A percentile compares a stretch with the other conserved stretches of the same genome.
phyloP scores from a whole-genome alignment of 805 yeast species.

The Metschnikowia peoriensis region DNA sequence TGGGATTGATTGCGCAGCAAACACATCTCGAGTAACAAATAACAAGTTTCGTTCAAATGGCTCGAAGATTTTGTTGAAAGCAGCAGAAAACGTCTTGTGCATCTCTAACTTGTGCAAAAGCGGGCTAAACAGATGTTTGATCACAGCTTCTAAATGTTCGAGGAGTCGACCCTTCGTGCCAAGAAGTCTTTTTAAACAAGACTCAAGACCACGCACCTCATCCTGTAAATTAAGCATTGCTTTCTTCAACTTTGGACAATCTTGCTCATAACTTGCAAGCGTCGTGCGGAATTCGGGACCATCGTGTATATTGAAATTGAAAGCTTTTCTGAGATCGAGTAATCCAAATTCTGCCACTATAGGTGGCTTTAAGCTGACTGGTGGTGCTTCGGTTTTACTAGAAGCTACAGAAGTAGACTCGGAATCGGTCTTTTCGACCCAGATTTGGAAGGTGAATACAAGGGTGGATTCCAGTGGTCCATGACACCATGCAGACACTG shows the following conservation, averaged over 20 bases:
- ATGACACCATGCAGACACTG: constrained; percentile 16
- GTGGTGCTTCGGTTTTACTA: not conserved
- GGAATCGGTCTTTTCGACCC: constrained; percentile 3
- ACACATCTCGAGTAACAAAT: constrained; percentile 29
- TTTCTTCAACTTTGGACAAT: constrained; percentile 28
- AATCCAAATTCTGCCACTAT: constrained; percentile 8
- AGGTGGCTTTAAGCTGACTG: not conserved
- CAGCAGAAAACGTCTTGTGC: constrained; percentile 24
- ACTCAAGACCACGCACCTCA: constrained; percentile 32
- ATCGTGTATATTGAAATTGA: constrained; percentile 37
- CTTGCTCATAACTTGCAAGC: constrained; percentile 30
- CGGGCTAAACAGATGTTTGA: constrained; percentile 26
- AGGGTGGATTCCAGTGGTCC: not conserved
- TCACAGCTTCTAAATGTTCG: constrained; percentile 23
- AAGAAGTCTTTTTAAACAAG: constrained; percentile 21
- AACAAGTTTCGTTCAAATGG: constrained; percentile 32
- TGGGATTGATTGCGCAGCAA: constrained; percentile 25
- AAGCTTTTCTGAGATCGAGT: constrained; percentile 24
- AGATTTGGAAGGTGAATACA: constrained; percentile 5
- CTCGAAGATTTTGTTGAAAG: constrained; percentile 27
- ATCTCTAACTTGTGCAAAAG: constrained; percentile 24
- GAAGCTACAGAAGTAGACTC: not conserved
- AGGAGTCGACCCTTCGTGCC: constrained; percentile 21
- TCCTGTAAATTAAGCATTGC: constrained; percentile 26
- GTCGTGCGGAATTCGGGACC: constrained; percentile 43